Percentiles rank a stretch among this genome's conserved stretches.
phyloP scores from a whole-genome alignment of 352 stramenopile species.

The Phytophthora megakarya region DNA sequence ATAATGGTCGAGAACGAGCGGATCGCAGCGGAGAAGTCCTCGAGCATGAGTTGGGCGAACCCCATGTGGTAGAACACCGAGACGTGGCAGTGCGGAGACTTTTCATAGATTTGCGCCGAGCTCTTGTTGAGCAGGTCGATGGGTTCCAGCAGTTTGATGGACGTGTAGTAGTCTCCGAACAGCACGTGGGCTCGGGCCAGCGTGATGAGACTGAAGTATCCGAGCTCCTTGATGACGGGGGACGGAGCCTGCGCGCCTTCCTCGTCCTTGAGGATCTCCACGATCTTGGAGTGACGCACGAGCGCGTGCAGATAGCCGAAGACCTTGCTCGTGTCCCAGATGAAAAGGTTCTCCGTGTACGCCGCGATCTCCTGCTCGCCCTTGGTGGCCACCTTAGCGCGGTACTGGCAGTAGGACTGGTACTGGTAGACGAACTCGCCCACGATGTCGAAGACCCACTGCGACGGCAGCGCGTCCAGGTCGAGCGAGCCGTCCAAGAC shows the following conservation, averaged over 20 bases:
- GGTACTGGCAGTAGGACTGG: constrained; percentile 98
- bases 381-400: constrained; percentile 81
- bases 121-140: constrained; percentile 91
- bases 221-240: constrained; percentile 89
- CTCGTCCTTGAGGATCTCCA: constrained; percentile 81
- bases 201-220: constrained; percentile 96
- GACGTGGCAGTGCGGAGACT: constrained; percentile 92
- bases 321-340: constrained; percentile 96
- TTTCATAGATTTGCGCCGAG: constrained; percentile 86
- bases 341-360: constrained; percentile 84
- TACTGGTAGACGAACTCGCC: constrained; percentile 99
- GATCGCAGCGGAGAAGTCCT: constrained; percentile 94
- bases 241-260: constrained; percentile 51
- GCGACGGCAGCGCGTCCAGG: constrained; percentile 88
- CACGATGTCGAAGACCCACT: constrained; percentile 99
- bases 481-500: constrained; percentile 88
- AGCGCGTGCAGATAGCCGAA: constrained; percentile 95
- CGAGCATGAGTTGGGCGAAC: constrained; percentile 97
- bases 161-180: constrained; percentile 96
- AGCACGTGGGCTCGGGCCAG: constrained; percentile 96
- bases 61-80: constrained; percentile 98
- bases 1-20: constrained; percentile 91
- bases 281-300: constrained; percentile 92
- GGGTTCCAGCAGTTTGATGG: constrained; percentile 91
- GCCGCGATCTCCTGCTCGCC: constrained; percentile 57